These are phyloP conservation scores for Beauveria asiatica DNA, from an alignment of 2,329 filamentous ascomycete species.

Conservation along the genomic window DNA sequence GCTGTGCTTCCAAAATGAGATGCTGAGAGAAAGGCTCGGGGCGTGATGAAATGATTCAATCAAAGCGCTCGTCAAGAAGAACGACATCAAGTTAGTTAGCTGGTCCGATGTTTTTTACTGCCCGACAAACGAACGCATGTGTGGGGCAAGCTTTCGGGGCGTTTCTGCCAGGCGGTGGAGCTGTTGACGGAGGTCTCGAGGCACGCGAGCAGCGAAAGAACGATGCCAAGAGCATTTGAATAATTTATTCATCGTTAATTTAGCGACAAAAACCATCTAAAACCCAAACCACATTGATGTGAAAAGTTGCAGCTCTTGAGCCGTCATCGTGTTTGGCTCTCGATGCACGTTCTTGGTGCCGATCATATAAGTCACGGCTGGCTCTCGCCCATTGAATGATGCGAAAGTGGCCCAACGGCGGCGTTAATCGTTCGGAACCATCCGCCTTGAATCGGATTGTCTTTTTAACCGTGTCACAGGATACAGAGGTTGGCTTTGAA, in stretches of 20 bases:
- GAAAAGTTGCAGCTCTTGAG: neutral
- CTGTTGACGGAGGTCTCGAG: neutral
- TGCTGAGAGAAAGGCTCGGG: too few relatives aligned
- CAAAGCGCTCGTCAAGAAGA: neutral
- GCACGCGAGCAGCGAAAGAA: neutral
- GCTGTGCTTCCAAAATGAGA: neutral
- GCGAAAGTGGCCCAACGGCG: too few relatives aligned
- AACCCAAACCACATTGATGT: neutral
- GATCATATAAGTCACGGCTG: neutral
- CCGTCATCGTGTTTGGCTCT: neutral
- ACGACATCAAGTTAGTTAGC: neutral
- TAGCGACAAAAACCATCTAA: neutral
- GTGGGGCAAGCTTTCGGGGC: neutral
- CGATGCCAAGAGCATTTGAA: neutral
- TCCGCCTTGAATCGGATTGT: neutral
- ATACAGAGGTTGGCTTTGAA: too few relatives aligned
- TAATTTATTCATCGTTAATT: neutral
- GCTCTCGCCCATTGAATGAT: neutral
- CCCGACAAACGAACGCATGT: neutral
- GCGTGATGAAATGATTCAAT: neutral
- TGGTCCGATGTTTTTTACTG: neutral
- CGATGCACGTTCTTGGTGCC: neutral
- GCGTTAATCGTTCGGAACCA: too few relatives aligned
- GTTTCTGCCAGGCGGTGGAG: slow-evolving; percentile 10
- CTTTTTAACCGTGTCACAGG: too few relatives aligned